Evolutionary conservation across 208 protist genomes (phyloP).

Genomic region (Trypanosoma caninum): DNA sequence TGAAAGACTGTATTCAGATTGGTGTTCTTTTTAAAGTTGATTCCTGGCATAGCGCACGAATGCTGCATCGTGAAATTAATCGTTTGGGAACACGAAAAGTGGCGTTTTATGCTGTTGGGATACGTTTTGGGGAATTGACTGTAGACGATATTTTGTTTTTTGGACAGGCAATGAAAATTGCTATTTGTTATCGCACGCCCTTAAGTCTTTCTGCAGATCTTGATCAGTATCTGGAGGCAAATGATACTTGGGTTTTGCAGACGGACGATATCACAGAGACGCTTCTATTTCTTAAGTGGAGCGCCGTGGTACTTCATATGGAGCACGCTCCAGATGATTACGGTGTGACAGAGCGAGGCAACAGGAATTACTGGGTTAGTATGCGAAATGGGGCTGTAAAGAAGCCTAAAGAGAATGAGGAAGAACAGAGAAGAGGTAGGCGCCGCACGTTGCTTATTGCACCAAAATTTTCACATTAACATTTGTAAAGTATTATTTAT

Average conservation of each 20-base stretch:
- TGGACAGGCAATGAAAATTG: constrained; percentile 57
- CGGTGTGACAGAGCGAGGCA: constrained; percentile 6
- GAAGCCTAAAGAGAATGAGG: neutral
- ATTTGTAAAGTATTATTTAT: constrained; percentile 7
- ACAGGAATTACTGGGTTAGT: constrained; percentile 17
- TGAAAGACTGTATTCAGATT: constrained; percentile 69
- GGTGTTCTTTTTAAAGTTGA: constrained; percentile 88
- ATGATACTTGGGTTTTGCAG: constrained; percentile 69
- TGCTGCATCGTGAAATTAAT: constrained; percentile 66
- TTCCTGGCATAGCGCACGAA: constrained; percentile 80
- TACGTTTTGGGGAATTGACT: constrained; percentile 71
- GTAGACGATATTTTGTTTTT: constrained; percentile 79
- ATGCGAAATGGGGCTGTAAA: constrained; percentile 3
- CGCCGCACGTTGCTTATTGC: constrained; percentile 21
- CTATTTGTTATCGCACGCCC: constrained; percentile 81
- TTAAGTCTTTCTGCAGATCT: constrained; percentile 46
- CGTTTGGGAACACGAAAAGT: constrained; percentile 68
- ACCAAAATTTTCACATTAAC: constrained; percentile 21
- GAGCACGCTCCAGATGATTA: constrained; percentile 42
- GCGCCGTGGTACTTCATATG: constrained; percentile 71
- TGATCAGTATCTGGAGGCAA: constrained; percentile 62
- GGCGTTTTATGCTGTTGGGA: constrained; percentile 66
- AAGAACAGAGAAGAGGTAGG: neutral
- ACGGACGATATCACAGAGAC: constrained; percentile 80
- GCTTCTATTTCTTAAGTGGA: constrained; percentile 75